A percentile compares a stretch with the other conserved stretches of the same genome.
phyloP scores from a whole-genome alignment of 2,329 filamentous ascomycete species.

The Botrytis paeoniae region DNA sequence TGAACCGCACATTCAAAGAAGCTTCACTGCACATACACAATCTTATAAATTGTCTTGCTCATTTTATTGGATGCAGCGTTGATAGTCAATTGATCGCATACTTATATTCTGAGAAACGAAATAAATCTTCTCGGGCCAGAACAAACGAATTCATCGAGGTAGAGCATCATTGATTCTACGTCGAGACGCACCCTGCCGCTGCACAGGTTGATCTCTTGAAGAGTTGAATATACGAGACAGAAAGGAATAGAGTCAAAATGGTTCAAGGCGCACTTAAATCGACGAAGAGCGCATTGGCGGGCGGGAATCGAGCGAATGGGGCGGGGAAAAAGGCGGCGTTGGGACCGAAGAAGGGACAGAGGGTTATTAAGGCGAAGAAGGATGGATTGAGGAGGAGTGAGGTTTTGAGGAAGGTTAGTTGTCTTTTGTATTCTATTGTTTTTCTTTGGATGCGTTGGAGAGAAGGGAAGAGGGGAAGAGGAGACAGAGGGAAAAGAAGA shows the following conservation, averaged over 20 bases:
- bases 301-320: slow-evolving; percentile 7
- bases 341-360: slow-evolving; percentile 55
- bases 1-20: neutral
- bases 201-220: neutral
- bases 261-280: slow-evolving; percentile 38
- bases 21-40: neutral
- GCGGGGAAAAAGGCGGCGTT: slow-evolving; percentile 38
- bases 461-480: neutral
- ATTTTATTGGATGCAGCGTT: neutral
- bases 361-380: slow-evolving; percentile 67
- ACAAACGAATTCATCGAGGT: neutral
- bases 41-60: neutral
- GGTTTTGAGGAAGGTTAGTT: slow-evolving; percentile 58
- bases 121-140: neutral
- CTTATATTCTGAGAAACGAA: neutral
- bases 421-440: slow-evolving; percentile 1
- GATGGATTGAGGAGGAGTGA: slow-evolving; percentile 55
- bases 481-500: neutral
- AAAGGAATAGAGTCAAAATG: slow-evolving; percentile 25
- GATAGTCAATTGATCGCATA: neutral
- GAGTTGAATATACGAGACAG: neutral
- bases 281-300: slow-evolving; percentile 25
- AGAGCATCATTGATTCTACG: neutral
- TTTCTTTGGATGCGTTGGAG: neutral
- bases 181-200: too few relatives aligned